Percentiles rank a stretch among this genome's conserved stretches.
Evolutionary conservation across 257 asterid genomes (phyloP).

Genomic region (Salvia miltiorrhiza): DNA sequence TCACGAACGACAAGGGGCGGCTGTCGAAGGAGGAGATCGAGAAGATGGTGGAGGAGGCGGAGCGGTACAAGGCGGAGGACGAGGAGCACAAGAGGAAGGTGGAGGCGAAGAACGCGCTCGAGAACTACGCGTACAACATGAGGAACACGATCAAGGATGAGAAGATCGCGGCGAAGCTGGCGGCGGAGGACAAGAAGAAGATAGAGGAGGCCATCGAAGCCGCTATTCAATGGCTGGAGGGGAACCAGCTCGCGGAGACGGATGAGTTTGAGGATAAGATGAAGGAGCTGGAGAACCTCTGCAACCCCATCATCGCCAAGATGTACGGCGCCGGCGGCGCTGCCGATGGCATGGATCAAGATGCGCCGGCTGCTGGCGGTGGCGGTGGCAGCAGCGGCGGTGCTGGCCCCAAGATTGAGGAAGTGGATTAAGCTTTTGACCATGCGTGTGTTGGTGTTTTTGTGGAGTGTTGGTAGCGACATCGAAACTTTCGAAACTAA

Average conservation of each 20-base stretch:
- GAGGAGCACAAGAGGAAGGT: slow-evolving; percentile 41
- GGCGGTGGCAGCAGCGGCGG: slow-evolving; percentile 7
- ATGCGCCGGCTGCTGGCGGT: slow-evolving; percentile 21
- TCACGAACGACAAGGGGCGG: slow-evolving; percentile 35
- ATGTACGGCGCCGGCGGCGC: slow-evolving; percentile 29
- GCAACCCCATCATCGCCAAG: slow-evolving; percentile 38
- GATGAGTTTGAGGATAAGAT: slow-evolving; percentile 38
- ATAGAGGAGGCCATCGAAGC: slow-evolving; percentile 32
- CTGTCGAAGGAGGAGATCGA: slow-evolving; percentile 37
- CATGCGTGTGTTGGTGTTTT: background rate
- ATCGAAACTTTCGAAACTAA: background rate
- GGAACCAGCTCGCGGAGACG: slow-evolving; percentile 35
- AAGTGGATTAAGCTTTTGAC: slow-evolving; percentile 23
- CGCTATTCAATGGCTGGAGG: slow-evolving; percentile 34
- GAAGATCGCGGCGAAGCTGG: slow-evolving; percentile 27
- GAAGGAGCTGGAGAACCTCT: slow-evolving; percentile 33
- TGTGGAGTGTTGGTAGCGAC: background rate
- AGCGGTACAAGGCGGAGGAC: slow-evolving; percentile 37
- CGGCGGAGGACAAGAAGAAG: slow-evolving; percentile 27
- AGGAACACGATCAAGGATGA: slow-evolving; percentile 41
- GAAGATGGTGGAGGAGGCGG: slow-evolving; percentile 40
- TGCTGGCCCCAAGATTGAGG: slow-evolving; percentile 37
- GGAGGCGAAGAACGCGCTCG: slow-evolving; percentile 29
- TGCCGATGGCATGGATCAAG: slow-evolving; percentile 24
- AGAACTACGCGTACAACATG: slow-evolving; percentile 39